Percentiles rank a stretch among this genome's conserved stretches.
Conservation (phyloP, 202 grass and related monocot species). For the Panicum hallii region DNA sequence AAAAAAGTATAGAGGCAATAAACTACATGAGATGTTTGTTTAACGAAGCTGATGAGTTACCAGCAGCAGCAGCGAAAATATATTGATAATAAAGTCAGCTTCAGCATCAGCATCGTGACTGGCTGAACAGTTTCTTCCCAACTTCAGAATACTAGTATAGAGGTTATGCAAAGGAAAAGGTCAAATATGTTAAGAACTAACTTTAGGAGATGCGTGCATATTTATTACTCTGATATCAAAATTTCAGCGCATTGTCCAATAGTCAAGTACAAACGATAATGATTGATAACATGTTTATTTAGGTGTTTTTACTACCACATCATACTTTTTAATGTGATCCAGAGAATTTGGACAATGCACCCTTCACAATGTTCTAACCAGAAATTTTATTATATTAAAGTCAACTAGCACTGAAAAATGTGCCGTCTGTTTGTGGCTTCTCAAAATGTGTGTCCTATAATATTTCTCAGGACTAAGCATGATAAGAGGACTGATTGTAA, state of each 20-base stretch:
- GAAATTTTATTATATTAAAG: not conserved
- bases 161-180: not conserved
- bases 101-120: slow-evolving; percentile 16
- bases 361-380: not conserved
- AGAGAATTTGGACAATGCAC: not conserved
- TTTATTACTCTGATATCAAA: not conserved
- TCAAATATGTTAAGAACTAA: slow-evolving; percentile 5
- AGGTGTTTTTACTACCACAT: not conserved
- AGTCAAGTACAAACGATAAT: slow-evolving; percentile 30
- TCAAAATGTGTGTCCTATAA: not conserved
- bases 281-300: not conserved
- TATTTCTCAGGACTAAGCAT: slow-evolving; percentile 6
- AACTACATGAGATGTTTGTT: slow-evolving; percentile 22
- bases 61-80: not conserved
- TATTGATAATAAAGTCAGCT: slow-evolving; percentile 35
- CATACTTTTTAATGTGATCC: not conserved
- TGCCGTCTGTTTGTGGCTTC: not conserved
- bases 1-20: slow-evolving; percentile 11
- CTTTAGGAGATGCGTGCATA: not conserved
- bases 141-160: not conserved
- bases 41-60: slow-evolving; percentile 26
- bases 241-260: not conserved
- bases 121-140: not conserved
- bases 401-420: not conserved
- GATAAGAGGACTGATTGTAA: not conserved